These are phyloP conservation scores for Neospora caninum DNA, from an alignment of 169 alveolate genomes.

Conservation along the genomic window DNA sequence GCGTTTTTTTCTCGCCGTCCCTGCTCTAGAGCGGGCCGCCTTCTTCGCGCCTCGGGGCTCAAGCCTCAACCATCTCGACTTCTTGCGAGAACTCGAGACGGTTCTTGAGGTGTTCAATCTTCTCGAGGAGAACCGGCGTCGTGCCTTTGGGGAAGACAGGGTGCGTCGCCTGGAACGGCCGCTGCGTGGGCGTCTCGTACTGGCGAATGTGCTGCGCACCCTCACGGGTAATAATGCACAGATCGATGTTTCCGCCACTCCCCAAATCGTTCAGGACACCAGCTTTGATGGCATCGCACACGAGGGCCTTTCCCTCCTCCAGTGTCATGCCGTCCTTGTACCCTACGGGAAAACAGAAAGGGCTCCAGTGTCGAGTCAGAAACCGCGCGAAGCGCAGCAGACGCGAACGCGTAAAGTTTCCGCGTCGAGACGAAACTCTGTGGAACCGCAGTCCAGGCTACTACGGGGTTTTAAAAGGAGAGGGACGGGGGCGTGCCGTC, in stretches of 20 bases:
- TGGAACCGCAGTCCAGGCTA: no score
- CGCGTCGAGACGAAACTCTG: no score
- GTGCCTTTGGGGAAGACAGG: not conserved
- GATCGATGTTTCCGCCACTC: slow-evolving; percentile 68
- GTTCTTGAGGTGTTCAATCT: slow-evolving; percentile 12
- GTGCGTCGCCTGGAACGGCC: not conserved
- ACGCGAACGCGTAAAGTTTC: no score
- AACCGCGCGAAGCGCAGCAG: not conserved
- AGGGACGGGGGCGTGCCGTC: no score
- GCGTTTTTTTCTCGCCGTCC: no score
- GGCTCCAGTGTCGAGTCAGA: slow-evolving; percentile 40
- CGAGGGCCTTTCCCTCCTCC: slow-evolving; percentile 73
- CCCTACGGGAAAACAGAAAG: slow-evolving; percentile 36
- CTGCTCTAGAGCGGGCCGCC: no score
- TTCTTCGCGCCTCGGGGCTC: no score
- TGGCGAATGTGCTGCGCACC: not conserved
- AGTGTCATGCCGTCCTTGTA: slow-evolving; percentile 65
- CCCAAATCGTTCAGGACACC: slow-evolving; percentile 73
- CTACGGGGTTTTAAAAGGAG: no score
- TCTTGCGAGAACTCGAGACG: slow-evolving; percentile 17
- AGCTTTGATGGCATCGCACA: slow-evolving; percentile 66
- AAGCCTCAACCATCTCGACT: slow-evolving; percentile 42
- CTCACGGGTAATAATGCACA: slow-evolving; percentile 68
- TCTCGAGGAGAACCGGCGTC: slow-evolving; percentile 19
- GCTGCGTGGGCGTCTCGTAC: slow-evolving; percentile 23